phyloP scores from a whole-genome alignment of 2,329 filamentous ascomycete genomes.

The Achaetomium macrosporum region DNA sequence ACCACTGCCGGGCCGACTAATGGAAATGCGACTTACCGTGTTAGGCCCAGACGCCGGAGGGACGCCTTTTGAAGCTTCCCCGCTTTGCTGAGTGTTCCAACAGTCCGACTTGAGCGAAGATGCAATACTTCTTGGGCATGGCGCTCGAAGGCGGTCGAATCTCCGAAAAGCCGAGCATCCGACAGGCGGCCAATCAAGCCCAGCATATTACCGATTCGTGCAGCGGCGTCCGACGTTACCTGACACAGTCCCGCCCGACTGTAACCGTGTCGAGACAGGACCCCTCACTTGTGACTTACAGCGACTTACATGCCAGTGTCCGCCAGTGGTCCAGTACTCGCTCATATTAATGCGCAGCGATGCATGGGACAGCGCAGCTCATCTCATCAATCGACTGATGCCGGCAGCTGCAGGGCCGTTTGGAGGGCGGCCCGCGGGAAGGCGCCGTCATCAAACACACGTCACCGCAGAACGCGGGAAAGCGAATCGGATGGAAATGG shows the following conservation, averaged over 20 bases:
- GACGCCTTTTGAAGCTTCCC: no score
- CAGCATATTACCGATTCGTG: constrained; percentile 4
- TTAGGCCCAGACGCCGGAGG: no score
- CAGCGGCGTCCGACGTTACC: not conserved
- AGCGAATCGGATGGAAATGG: not conserved
- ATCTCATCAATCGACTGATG: not conserved
- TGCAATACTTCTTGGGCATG: not conserved
- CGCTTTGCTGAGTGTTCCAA: no score
- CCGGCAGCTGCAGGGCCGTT: not conserved
- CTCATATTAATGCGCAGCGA: no score
- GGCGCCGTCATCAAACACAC: no score
- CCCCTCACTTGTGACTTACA: not conserved
- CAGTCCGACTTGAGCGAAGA: not conserved
- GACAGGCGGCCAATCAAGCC: constrained; percentile 5
- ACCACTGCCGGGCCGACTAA: no score
- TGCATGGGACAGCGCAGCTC: no score
- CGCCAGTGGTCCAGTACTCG: no score
- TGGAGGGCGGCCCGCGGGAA: not conserved
- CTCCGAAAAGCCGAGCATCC: constrained; percentile 4
- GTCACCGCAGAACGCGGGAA: not conserved
- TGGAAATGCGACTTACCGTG: no score
- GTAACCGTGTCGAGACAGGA: not conserved
- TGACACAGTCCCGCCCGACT: constrained; percentile 1
- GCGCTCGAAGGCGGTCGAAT: constrained; percentile 2
- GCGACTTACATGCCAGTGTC: no score